A percentile compares a stretch with the other conserved stretches of the same genome.
Evolutionary conservation across 2,329 filamentous ascomycete genomes (phyloP).

Genomic region (Hypocrella siamensis): DNA sequence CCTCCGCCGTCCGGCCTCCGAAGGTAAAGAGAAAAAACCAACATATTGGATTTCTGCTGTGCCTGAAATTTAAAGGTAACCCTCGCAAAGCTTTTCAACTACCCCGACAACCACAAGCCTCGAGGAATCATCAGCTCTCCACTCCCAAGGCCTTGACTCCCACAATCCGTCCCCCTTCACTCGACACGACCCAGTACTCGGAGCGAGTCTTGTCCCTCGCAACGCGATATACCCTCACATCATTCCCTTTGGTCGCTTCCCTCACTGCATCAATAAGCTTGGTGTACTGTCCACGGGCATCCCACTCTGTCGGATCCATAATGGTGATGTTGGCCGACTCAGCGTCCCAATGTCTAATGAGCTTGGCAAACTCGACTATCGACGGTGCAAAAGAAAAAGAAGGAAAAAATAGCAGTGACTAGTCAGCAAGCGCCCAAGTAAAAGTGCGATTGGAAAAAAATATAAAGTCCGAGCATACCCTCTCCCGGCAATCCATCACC

Average conservation of each 20-base stretch:
- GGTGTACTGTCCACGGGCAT: conserved; percentile 53
- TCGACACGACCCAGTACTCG: conserved; percentile 71
- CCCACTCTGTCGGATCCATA: conserved; percentile 55
- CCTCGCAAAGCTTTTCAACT: too few relatives aligned
- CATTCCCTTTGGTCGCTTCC: conserved; percentile 43
- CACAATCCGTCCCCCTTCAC: conserved; percentile 45
- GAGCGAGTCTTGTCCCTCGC: conserved; percentile 43
- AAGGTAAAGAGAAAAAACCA: too few relatives aligned
- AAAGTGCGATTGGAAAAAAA: not conserved
- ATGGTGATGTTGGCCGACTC: conserved; percentile 45
- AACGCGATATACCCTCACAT: conserved; percentile 63
- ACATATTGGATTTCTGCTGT: too few relatives aligned
- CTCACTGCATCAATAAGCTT: conserved; percentile 54
- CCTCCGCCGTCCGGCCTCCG: too few relatives aligned
- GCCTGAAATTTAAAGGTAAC: too few relatives aligned
- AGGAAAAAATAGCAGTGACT: not conserved
- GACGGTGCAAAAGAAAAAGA: not conserved
- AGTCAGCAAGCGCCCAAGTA: too few relatives aligned
- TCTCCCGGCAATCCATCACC: conserved; percentile 42
- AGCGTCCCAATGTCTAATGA: conserved; percentile 44
- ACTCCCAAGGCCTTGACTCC: conserved; percentile 66
- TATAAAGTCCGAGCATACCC: conserved; percentile 25
- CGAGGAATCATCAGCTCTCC: conserved; percentile 35
- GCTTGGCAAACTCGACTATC: conserved; percentile 52
- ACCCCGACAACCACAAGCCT: too few relatives aligned